These are phyloP conservation scores for Dillenia suffruticosa DNA, from an alignment of 164 flowering plant genomes.

Conservation along the genomic window DNA sequence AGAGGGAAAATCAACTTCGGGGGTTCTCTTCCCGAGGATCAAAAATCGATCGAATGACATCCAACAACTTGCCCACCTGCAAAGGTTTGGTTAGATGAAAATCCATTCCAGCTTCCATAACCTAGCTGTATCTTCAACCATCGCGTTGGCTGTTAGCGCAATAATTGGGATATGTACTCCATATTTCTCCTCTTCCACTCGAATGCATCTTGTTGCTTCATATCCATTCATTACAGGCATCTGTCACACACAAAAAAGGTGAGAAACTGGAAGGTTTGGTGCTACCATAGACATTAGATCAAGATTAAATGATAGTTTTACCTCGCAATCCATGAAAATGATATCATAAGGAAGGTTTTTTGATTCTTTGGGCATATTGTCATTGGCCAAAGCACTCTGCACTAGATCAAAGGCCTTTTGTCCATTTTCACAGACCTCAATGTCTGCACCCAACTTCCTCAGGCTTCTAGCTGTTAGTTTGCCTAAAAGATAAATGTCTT, in stretches of 20 bases:
- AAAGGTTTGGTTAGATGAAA: constrained; percentile 27
- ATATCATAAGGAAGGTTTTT: constrained; percentile 18
- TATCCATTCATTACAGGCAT: constrained; percentile 43
- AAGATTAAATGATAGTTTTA: constrained; percentile 6
- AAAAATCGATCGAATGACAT: constrained; percentile 1
- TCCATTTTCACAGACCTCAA: constrained; percentile 44
- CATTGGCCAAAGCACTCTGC: constrained; percentile 18
- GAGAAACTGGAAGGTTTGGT: not conserved
- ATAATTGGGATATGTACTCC: constrained; percentile 35
- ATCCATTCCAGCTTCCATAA: constrained; percentile 31
- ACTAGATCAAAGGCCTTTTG: constrained; percentile 36
- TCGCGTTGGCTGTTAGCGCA: constrained; percentile 25
- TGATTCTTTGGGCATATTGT: not conserved
- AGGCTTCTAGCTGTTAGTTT: constrained; percentile 16
- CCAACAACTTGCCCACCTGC: not conserved
- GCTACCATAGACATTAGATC: not conserved
- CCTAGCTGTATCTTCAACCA: constrained; percentile 12
- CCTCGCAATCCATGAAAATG: constrained; percentile 42
- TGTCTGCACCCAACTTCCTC: constrained; percentile 37
- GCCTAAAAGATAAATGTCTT: constrained; percentile 30
- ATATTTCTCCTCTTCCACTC: constrained; percentile 23
- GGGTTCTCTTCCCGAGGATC: not conserved
- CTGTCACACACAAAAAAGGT: constrained; percentile 8
- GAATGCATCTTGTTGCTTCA: constrained; percentile 29
- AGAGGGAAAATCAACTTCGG: no score